Evolutionary conservation across 2,329 filamentous ascomycete species (phyloP).

Genomic region (Aureobasidium pullulans): DNA sequence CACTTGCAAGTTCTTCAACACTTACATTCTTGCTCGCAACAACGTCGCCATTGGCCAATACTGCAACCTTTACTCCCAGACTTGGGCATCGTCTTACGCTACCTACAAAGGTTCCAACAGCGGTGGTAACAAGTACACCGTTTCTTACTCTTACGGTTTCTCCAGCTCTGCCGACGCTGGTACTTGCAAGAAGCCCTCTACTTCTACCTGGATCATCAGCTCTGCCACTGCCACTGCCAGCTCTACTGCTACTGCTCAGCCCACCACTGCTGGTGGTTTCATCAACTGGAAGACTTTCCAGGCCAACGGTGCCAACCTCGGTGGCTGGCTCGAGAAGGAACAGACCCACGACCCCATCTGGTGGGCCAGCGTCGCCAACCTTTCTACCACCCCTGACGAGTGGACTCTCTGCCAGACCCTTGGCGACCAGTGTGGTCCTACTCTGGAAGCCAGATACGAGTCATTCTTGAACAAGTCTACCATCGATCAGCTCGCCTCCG

Average conservation of each 20-base stretch:
- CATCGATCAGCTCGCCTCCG: slow-evolving; percentile 29
- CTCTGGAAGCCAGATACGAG: slow-evolving; percentile 26
- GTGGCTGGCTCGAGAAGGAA: slow-evolving; percentile 31
- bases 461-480: slow-evolving; percentile 25
- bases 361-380: slow-evolving; percentile 21
- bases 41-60: slow-evolving; percentile 20
- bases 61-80: slow-evolving; percentile 22
- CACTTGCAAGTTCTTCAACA: slow-evolving; percentile 21
- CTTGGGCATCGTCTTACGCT: slow-evolving; percentile 19
- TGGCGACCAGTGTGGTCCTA: slow-evolving; percentile 23
- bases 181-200: slow-evolving; percentile 12
- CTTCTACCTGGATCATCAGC: slow-evolving; percentile 10
- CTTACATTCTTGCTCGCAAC: slow-evolving; percentile 17
- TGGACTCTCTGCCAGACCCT: slow-evolving; percentile 29
- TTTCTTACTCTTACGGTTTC: slow-evolving; percentile 16
- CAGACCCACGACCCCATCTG: slow-evolving; percentile 18
- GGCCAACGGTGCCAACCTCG: slow-evolving; percentile 24
- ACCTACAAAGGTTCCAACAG: slow-evolving; percentile 17
- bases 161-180: slow-evolving; percentile 16
- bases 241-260: background rate
- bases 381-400: slow-evolving; percentile 24
- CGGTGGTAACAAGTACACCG: slow-evolving; percentile 16
- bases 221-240: slow-evolving; percentile 7
- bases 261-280: slow-evolving; percentile 13
- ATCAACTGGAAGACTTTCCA: slow-evolving; percentile 20